phyloP scores from a whole-genome alignment of 2,329 filamentous ascomycete species.

The Colletotrichum lini region DNA sequence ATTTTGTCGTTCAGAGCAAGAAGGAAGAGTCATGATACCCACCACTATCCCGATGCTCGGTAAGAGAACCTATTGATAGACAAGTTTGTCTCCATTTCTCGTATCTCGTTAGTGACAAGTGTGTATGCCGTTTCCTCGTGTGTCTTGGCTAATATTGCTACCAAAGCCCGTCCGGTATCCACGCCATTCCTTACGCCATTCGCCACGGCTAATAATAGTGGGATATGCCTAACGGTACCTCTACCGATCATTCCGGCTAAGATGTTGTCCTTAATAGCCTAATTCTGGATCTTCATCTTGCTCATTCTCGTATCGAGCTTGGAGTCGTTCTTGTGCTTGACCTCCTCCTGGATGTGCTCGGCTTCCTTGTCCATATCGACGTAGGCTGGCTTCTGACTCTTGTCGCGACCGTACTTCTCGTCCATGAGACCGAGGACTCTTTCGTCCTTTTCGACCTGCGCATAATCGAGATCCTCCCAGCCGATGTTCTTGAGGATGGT shows the following conservation, averaged over 20 bases:
- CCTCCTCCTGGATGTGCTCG: slow-evolving; percentile 42
- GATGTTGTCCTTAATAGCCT: slow-evolving; percentile 40
- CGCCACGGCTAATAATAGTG: slow-evolving; percentile 15
- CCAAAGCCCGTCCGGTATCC: slow-evolving; percentile 16
- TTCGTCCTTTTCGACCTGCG: slow-evolving; percentile 52
- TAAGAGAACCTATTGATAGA: slow-evolving; percentile 18
- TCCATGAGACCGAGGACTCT: slow-evolving; percentile 49
- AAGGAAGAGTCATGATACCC: slow-evolving; percentile 46
- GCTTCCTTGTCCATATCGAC: slow-evolving; percentile 42
- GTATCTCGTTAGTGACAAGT: slow-evolving; percentile 18
- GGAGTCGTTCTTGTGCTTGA: slow-evolving; percentile 47
- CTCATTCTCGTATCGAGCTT: slow-evolving; percentile 48
- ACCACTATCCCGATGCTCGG: slow-evolving; percentile 19
- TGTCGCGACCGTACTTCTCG: slow-evolving; percentile 56
- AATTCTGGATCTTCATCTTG: slow-evolving; percentile 44
- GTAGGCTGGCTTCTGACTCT: slow-evolving; percentile 42
- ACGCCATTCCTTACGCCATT: slow-evolving; percentile 14
- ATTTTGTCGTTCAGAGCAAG: slow-evolving; percentile 82
- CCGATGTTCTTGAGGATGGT: slow-evolving; percentile 76
- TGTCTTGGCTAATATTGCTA: slow-evolving; percentile 17
- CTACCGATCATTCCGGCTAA: slow-evolving; percentile 36
- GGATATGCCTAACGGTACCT: slow-evolving; percentile 28
- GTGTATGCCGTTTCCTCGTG: not conserved
- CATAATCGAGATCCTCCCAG: slow-evolving; percentile 75
- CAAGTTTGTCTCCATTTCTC: slow-evolving; percentile 26